phyloP scores from a whole-genome alignment of 768 basidiomycete species.

The Botryobasidium botryosum region DNA sequence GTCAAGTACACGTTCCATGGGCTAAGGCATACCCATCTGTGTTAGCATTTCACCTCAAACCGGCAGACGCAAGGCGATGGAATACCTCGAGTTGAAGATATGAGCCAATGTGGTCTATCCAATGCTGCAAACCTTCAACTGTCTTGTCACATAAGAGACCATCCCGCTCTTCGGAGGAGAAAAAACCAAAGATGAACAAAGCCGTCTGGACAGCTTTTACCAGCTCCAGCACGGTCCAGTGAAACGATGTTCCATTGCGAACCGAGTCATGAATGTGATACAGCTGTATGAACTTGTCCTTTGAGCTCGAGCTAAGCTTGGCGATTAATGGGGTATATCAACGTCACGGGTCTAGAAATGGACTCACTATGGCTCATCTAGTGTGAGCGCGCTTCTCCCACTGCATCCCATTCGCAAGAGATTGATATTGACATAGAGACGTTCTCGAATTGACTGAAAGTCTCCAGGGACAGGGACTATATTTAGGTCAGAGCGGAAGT shows the following conservation, averaged over 20 bases:
- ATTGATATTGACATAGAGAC: constrained; percentile 67
- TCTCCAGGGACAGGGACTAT: constrained; percentile 68
- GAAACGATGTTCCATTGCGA: constrained; percentile 29
- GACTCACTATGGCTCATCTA: constrained; percentile 52
- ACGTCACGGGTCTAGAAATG: constrained; percentile 2
- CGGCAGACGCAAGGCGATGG: not conserved
- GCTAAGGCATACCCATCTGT: constrained; percentile 22
- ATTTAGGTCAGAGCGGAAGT: constrained; percentile 76
- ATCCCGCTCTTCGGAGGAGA: constrained; percentile 27
- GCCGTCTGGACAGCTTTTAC: constrained; percentile 59
- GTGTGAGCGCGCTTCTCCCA: constrained; percentile 58
- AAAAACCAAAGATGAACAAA: constrained; percentile 56
- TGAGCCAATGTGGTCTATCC: constrained; percentile 49
- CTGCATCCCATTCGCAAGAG: constrained; percentile 71
- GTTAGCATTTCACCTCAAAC: too few relatives aligned
- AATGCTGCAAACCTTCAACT: constrained; percentile 48
- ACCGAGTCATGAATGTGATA: constrained; percentile 39
- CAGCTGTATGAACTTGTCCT: constrained; percentile 58
- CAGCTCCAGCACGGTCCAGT: constrained; percentile 52
- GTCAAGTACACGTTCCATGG: constrained; percentile 56
- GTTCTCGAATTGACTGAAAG: constrained; percentile 43
- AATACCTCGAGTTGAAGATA: constrained; percentile 43
- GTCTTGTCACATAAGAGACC: constrained; percentile 68
- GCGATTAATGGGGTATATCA: not conserved
- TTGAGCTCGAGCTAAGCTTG: constrained; percentile 33